Evolutionary conservation across 2,329 filamentous ascomycete species (phyloP), one percentile per base, ranked within the genome.

Genomic region (Mycocentrospora acerina): DNA sequence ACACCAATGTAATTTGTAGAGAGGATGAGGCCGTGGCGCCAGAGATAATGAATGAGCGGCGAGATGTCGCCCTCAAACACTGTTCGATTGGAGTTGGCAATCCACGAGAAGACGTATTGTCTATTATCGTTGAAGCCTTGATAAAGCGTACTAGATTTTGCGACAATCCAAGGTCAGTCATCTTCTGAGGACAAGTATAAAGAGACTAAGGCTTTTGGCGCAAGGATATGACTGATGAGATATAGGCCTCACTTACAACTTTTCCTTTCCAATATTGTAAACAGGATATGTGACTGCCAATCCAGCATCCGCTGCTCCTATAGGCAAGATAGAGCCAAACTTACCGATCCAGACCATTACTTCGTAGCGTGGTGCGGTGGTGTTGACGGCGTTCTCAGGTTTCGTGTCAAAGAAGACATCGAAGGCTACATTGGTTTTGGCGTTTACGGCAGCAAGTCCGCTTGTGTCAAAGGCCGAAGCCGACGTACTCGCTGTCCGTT

Each of bases 301-400:
- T 3, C 4, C 15, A 28, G 9, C 32, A 2, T 19, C 22, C 2
- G 18, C 13, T 13, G 35, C 35, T 14, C 35, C 35, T 18, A 38
- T 38, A 1, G 35, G 35, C 14, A 38, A 11, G 8, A 38, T 38
- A 6, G 35, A 28, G 7, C 35, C 35, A 9, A 27, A 38, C 15
- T 38, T 32, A 15, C 35, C 35, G 9, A 38, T 38, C 35, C 35
- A 38, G 6, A 38, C 35, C 35, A 38, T 38, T n/a, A 38, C 24
- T 32, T 38, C 35, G 22, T 32, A 38, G 13, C 24, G 32, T 14
- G 35, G 35, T 32, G 35, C 35, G 2, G 35, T 38, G 15, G 35
- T 38, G 15, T 32, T 38, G 14, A 38, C 35, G 3, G 35, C 29
- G 4, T 38, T 38, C 24, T 32, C 29, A 4, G 32, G 12, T 2